Base-by-base conservation (phyloP, 192 early-diverging fungal species). In the Entomortierella parvispora region DNA sequence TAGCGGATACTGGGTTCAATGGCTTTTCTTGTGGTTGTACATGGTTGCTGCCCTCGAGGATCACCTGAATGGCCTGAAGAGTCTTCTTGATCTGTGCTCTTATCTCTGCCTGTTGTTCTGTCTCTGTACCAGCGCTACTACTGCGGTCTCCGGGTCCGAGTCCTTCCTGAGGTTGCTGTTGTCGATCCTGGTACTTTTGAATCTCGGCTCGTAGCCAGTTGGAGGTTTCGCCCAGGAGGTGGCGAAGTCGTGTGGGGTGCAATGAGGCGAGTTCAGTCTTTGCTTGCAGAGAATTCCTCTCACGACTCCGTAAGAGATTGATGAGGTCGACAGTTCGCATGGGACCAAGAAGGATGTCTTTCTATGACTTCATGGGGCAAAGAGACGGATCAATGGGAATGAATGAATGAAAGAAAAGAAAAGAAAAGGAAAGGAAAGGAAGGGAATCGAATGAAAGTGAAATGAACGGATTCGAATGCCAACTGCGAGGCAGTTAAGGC, bases 291-390 rank as follows among this genome's bases (percentile, higher is more conserved):
- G 31, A 42, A 47, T 62, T 64, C 40, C 65, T 26, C 34, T 77
- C 55, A 34, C 52, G 65, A 40, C 65, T 68, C 23, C 74, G 65
- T 23, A 77, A 37, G 54, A 68, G 65, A 37, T 49, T 58, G 44
- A 77, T 77, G 29, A 77, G 61, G 23, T 77, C 74, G 10, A 65
- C 54, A 7, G 74, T 77, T 10, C 52, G 59, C 74, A 77, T 77
- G 29, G 59, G 22, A 5, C 12, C 12, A 9, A 12, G 7, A 40
- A 9, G 37, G 7, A 40, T 12, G 7, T 40, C 37, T 5, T 40
- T 40, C 37, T 40, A 12, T 40, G 12, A 40, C 12, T 5, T 9
- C 7, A 40, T 40, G 37, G 12, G 37, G 37, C 5, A 5, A 40
- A 12, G 37, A 40, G 12, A 40, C 12, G 37, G 37, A 40, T 9